phyloP scores from a whole-genome alignment of 176 grass and related monocot genomes.

The Poa pratensis region DNA sequence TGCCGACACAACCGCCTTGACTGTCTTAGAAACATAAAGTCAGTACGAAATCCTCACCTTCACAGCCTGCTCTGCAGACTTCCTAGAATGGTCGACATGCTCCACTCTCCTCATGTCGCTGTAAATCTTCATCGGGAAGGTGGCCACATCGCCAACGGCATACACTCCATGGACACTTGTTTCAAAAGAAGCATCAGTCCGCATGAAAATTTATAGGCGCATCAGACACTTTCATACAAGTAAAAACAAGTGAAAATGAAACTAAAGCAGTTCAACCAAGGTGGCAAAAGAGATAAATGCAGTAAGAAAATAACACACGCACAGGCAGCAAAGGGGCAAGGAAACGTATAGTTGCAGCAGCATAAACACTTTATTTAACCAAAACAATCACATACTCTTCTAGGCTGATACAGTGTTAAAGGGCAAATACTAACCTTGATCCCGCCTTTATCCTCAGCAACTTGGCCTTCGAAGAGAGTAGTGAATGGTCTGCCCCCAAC shows the following conservation, averaged over 20 bases:
- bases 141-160: constrained; percentile 88
- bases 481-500: constrained; percentile 84
- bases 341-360: too few species aligned
- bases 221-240: background rate
- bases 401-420: background rate
- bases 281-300: background rate
- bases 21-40: too few species aligned
- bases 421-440: constrained; percentile 71
- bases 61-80: constrained; percentile 90
- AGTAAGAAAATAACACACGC: background rate
- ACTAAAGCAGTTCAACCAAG: constrained; percentile 12
- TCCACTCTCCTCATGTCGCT: constrained; percentile 80
- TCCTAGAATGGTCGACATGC: constrained; percentile 89
- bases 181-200: constrained; percentile 88
- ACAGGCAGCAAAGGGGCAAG: too few species aligned
- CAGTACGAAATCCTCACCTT: constrained; percentile 47
- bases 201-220: constrained; percentile 18
- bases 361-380: too few species aligned
- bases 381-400: constrained; percentile 10
- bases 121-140: constrained; percentile 95
- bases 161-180: constrained; percentile 87
- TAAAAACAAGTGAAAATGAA: background rate
- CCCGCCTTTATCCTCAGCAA: constrained; percentile 93
- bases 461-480: constrained; percentile 84
- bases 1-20: too few species aligned